Evolutionary conservation across 1,139 yeast species (phyloP).

Genomic region (Kurtzmaniella natalensis): DNA sequence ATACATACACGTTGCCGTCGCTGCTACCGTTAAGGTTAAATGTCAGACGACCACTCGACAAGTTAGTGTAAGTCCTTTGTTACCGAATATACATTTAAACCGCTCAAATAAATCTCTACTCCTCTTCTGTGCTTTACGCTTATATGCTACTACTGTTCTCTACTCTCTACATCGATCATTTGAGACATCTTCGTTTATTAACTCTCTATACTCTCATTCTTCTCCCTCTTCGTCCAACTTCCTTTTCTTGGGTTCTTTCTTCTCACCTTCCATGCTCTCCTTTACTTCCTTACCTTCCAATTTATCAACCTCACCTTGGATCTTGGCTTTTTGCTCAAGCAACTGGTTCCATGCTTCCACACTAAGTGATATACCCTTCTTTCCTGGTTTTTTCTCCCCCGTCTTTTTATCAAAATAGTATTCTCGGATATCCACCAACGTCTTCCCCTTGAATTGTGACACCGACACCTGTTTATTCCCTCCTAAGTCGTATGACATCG

Average conservation of each 20-base stretch:
- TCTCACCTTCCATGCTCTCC: conserved; percentile 9
- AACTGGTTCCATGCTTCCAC: conserved; percentile 64
- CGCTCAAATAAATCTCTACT: too few species aligned
- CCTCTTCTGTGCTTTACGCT: too few species aligned
- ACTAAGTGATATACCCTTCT: conserved; percentile 79
- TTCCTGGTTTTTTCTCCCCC: conserved; percentile 68
- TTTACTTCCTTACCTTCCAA: conserved; percentile 22
- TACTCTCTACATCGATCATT: too few species aligned
- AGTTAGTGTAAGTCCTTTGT: too few species aligned
- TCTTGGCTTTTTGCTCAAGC: conserved; percentile 47
- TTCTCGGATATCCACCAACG: conserved; percentile 76
- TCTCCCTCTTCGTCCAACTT: conserved; percentile 6
- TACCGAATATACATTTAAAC: too few species aligned
- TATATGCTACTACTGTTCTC: too few species aligned
- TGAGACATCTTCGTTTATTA: too few species aligned
- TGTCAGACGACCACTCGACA: too few species aligned
- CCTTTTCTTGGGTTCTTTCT: conserved; percentile 8
- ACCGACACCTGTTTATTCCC: conserved; percentile 69
- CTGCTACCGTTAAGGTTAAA: too few species aligned
- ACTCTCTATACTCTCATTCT: conserved; percentile 1
- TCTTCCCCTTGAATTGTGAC: conserved; percentile 59
- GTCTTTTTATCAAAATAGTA: conserved; percentile 61
- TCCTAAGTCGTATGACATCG: conserved; percentile 38
- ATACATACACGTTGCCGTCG: too few species aligned
- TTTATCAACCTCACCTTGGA: conserved; percentile 54